phyloP scores from a whole-genome alignment of 2,329 filamentous ascomycete genomes.

The Ramularia collo-cygni region DNA sequence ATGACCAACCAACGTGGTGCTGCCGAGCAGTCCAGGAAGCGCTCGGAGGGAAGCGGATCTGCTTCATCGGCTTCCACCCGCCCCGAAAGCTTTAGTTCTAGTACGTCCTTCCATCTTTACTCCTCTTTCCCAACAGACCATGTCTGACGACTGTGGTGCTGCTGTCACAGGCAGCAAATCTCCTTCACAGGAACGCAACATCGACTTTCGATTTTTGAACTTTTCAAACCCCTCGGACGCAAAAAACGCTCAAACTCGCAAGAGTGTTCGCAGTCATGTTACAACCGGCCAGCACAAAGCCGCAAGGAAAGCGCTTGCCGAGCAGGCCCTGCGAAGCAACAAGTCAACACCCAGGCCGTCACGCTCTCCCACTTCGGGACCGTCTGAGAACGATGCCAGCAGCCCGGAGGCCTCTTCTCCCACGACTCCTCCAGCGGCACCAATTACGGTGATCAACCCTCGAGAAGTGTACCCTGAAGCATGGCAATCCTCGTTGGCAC shows the following conservation, averaged over 20 bases:
- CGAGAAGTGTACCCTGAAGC: constrained; percentile 32
- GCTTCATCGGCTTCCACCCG: constrained; percentile 22
- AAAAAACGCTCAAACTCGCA: constrained; percentile 25
- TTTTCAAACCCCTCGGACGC: constrained; percentile 31
- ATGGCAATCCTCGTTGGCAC: constrained; percentile 32
- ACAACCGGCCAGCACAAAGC: constrained; percentile 18
- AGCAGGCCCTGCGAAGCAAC: constrained; percentile 13
- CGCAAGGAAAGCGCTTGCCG: constrained; percentile 13
- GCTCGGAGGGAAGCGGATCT: constrained; percentile 19
- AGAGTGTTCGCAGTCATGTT: constrained; percentile 32
- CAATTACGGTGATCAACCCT: constrained; percentile 21
- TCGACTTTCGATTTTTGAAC: constrained; percentile 31
- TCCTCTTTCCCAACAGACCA: constrained; percentile 5
- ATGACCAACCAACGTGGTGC: constrained; percentile 22
- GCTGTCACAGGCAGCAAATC: constrained; percentile 19
- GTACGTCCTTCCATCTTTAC: constrained; percentile 9
- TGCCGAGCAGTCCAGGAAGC: constrained; percentile 26
- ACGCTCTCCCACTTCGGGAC: constrained; percentile 6
- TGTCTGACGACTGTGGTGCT: constrained; percentile 10
- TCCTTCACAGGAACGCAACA: constrained; percentile 14
- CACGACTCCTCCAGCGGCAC: constrained; percentile 10
- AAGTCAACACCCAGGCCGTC: constrained; percentile 4
- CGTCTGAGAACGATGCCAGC: constrained; percentile 16
- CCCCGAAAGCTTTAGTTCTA: constrained; percentile 20
- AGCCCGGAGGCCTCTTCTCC: constrained; percentile 21